These are phyloP conservation scores for Colletotrichum cuscutae DNA, from an alignment of 2,329 filamentous ascomycete genomes.

Conservation along the genomic window DNA sequence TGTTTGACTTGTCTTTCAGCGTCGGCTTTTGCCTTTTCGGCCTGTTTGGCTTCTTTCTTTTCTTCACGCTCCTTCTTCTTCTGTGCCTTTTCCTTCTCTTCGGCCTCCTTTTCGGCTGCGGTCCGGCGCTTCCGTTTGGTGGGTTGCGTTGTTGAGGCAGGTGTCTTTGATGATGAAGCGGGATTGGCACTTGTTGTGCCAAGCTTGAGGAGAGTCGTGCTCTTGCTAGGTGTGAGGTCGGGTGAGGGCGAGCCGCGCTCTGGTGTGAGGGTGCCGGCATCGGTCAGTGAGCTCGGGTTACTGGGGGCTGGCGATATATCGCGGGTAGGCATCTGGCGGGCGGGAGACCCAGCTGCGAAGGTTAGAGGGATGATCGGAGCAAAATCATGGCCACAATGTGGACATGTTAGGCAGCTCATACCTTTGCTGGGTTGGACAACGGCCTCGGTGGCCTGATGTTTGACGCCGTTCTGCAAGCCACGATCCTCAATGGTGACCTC, in stretches of 20 bases:
- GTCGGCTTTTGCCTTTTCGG: constrained; percentile 43
- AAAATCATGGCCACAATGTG: background rate
- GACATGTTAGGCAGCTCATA: background rate
- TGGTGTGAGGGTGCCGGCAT: constrained; percentile 54
- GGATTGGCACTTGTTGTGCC: background rate
- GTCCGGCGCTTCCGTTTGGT: constrained; percentile 58
- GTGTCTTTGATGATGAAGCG: constrained; percentile 17
- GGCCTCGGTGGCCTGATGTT: constrained; percentile 26
- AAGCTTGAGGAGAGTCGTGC: background rate
- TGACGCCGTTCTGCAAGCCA: constrained; percentile 23
- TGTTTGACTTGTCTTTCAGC: constrained; percentile 49
- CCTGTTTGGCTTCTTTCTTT: constrained; percentile 47
- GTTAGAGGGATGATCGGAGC: background rate
- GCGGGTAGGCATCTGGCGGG: constrained; percentile 21
- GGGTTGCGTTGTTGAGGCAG: constrained; percentile 37
- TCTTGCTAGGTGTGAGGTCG: constrained; percentile 37
- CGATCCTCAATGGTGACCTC: constrained; percentile 38
- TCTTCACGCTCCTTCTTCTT: constrained; percentile 41
- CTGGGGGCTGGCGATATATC: constrained; percentile 29
- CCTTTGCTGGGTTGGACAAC: constrained; percentile 23
- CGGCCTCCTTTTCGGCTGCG: constrained; percentile 50
- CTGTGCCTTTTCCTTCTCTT: constrained; percentile 43
- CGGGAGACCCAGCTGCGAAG: background rate
- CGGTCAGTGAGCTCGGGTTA: constrained; percentile 47
- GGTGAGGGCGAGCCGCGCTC: constrained; percentile 48